These are phyloP conservation scores for Elongisporangium senticosum DNA, from an alignment of 352 stramenopile species.

Conservation along the genomic window DNA sequence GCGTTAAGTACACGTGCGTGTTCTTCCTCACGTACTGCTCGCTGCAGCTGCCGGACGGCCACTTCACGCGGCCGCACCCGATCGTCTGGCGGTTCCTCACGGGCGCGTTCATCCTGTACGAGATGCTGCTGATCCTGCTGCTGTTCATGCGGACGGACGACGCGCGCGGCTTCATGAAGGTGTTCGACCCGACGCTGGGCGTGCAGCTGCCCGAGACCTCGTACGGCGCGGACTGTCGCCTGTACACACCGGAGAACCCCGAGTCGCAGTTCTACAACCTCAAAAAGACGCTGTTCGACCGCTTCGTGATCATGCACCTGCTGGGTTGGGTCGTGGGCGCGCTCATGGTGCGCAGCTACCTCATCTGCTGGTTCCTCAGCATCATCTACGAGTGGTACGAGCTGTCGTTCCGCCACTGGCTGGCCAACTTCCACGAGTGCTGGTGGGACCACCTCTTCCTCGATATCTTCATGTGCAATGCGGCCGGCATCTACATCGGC, in stretches of 20 bases:
- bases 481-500: constrained; percentile 86
- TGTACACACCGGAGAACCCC: constrained; percentile 84
- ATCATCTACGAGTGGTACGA: constrained; percentile 86
- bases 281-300: constrained; percentile 75
- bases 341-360: constrained; percentile 81
- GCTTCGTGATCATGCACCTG: constrained; percentile 90
- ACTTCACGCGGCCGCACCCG: constrained; percentile 86
- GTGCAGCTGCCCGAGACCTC: constrained; percentile 72
- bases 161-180: constrained; percentile 76
- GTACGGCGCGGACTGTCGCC: constrained; percentile 77
- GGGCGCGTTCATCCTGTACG: constrained; percentile 89
- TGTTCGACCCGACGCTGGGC: constrained; percentile 77
- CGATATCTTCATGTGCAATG: constrained; percentile 92
- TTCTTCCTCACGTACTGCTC: constrained; percentile 88
- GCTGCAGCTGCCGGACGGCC: constrained; percentile 80
- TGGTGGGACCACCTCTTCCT: constrained; percentile 95
- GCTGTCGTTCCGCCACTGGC: constrained; percentile 88
- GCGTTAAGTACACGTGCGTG: constrained; percentile 67
- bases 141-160: constrained; percentile 80
- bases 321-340: constrained; percentile 86
- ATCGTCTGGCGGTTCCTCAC: constrained; percentile 90
- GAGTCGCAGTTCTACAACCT: constrained; percentile 77
- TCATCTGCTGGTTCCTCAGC: constrained; percentile 78
- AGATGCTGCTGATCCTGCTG: constrained; percentile 87
- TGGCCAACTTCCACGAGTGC: constrained; percentile 94